Conservation (phyloP, 371 early-diverging fungal genomes). For the Mortierella sp. region DNA sequence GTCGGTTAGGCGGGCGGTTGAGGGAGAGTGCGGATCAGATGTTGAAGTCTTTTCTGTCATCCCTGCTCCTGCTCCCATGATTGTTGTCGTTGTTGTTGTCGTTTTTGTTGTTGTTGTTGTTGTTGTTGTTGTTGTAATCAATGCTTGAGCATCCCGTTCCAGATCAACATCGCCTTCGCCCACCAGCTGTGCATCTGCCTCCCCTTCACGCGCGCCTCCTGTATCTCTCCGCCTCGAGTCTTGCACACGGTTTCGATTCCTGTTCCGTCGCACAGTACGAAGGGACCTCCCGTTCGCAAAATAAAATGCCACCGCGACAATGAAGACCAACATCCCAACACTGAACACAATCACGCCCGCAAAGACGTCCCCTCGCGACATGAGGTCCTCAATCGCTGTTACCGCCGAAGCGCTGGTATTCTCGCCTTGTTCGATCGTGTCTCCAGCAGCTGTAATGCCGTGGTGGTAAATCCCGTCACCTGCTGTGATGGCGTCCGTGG, state of each 20-base stretch:
- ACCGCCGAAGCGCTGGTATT: too few relatives aligned
- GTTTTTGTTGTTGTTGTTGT: too few relatives aligned
- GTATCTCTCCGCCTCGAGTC: not conserved
- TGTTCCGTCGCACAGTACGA: not conserved
- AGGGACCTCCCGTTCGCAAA: conserved; percentile 28
- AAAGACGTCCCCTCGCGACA: conserved; percentile 19
- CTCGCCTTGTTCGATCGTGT: not conserved
- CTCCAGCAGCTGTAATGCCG: not conserved
- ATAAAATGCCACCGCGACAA: conserved; percentile 22
- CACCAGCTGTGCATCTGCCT: too few relatives aligned
- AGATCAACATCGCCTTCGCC: not conserved
- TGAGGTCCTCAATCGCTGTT: not conserved
- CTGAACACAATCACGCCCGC: conserved; percentile 28
- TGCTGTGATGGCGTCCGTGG: too few relatives aligned
- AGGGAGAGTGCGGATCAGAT: conserved; percentile 20
- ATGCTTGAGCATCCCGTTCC: not conserved
- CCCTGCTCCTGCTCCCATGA: not conserved
- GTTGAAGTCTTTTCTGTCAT: not conserved
- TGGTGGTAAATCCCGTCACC: not conserved
- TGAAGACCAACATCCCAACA: conserved; percentile 26
- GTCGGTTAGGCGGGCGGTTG: conserved; percentile 22
- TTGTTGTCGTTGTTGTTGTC: too few relatives aligned
- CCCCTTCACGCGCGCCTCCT: not conserved
- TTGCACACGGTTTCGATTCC: not conserved
- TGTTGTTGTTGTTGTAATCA: not conserved